Evolutionary conservation across 2,329 filamentous ascomycete genomes (phyloP), one percentile per base, ranked within the genome.

Genomic region (Aspergillus fructus): DNA sequence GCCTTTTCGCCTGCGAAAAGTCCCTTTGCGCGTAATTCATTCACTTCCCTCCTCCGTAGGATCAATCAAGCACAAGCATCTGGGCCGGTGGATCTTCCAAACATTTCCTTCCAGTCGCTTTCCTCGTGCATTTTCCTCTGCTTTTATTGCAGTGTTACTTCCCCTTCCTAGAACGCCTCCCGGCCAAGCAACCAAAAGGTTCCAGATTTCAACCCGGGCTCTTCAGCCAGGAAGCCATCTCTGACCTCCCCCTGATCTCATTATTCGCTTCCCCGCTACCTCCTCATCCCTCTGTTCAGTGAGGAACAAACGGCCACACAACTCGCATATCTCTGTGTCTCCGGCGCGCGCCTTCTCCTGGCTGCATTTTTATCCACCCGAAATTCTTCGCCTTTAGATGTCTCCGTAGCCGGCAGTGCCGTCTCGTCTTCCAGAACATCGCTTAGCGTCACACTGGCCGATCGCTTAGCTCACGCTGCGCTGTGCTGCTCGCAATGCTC

Each of bases 401-500:
- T 45, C 49, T 46, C 39, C 54, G 41, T 55, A 52, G 34, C 49
- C 24, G 24, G 34, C 49, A 19, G 24, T 55, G 12, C 46, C 39
- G 24, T 33, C 39, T 55, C n/a, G 46, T 43, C 21, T 40, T 33
- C 27, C 13, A 49, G 24, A n/a, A 8, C 47, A 30, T 49, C 37
- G 24, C 39, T 56, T 62, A 56, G 60, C 61, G 57, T 62, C 63
- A 61, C 54, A 48, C 27, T 45, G 55, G 49, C 43, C 48, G 47
- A 49, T 49, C 19, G 48, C 30, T 42, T 39, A 45, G 21, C 51
- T 49, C 30, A 46, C 56, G 48, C 8, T 41, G 34, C 54, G 52
- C 52, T 42, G 34, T 54, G 52, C 54, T 42, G 53, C 49, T 56
- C 61, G 63, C 54, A 57, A 65, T 65, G 63, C 41, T 64, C 50